Evolutionary conservation across 2,329 filamentous ascomycete genomes (phyloP), one percentile per base, ranked within the genome.

Genomic region (Colletotrichum destructivum): DNA sequence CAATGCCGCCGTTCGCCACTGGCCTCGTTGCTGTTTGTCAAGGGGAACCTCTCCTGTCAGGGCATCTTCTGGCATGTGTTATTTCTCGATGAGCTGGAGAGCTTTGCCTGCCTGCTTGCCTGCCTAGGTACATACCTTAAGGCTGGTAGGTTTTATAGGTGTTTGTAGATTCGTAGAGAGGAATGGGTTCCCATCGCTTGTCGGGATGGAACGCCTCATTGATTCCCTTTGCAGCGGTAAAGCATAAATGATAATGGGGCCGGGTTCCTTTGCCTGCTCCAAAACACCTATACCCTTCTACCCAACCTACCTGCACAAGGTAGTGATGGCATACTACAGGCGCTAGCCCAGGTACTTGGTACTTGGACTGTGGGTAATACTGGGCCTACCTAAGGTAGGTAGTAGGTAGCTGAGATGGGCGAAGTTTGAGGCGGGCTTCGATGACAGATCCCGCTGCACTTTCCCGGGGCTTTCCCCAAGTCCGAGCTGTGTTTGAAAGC

Each of bases 361-460:
- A 38, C 35, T 12, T 38, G 8, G 35, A 38, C 35, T 2, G 35
- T 38, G 35, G 35, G 2, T 38, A 38, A 35, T 38, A 38, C 35
- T 38, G 9, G 35, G 35, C 12, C 47, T 26, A 51, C 12, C 47
- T 26, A 15, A 26, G 47, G 12, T 31, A 54, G 23, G 51, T n/a
- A 35, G 40, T 15, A n/a, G 26, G 26, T 47, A 31, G 15, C 15
- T 23, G 46, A 42, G 31, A 62, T 18, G 49, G 61, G 38, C 40
- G 38, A 54, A 42, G n/a, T 26, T 55, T 49, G 26, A 51, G 51
- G 49, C 42, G 64, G 69, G 44, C 59, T 68, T 59, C 69, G 23
- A 68, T 62, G 51, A 68, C 64, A 57, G 69, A 71, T 71, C 57
- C 69, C 69, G 44, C 59, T 68, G 64, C 57, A 63, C 64, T 31